phyloP scores from a whole-genome alignment of 257 asterid species.

The Nicotiana benthamiana region DNA sequence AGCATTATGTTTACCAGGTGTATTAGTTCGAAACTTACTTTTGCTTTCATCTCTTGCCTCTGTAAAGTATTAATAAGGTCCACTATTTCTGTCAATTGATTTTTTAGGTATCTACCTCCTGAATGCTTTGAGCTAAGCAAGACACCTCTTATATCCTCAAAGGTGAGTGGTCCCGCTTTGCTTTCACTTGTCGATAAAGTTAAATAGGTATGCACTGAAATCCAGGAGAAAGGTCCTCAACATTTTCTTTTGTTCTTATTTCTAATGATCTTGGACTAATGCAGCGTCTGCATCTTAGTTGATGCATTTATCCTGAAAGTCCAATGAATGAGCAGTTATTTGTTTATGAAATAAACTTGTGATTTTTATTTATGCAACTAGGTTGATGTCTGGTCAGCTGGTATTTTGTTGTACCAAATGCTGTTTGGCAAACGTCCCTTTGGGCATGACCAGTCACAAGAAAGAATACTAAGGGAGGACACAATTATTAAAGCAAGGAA shows the following conservation, averaged over 20 bases:
- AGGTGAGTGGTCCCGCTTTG: constrained; percentile 39
- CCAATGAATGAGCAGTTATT: not conserved
- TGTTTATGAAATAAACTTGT: not conserved
- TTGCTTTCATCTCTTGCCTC: not conserved
- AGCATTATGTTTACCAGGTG: not conserved
- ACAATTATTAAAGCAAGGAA: constrained; percentile 90
- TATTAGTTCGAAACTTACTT: not conserved
- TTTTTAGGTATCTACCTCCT: constrained; percentile 91
- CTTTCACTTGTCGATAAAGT: not conserved
- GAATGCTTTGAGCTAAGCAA: constrained; percentile 97
- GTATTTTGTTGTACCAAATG: constrained; percentile 90
- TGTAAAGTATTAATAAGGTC: not conserved
- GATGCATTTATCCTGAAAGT: not conserved
- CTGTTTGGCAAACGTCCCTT: constrained; percentile 92
- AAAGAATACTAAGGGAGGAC: constrained; percentile 91
- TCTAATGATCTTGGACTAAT: not conserved
- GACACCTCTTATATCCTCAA: constrained; percentile 94
- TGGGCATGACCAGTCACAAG: constrained; percentile 96
- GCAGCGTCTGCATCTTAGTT: not conserved
- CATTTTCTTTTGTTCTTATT: not conserved
- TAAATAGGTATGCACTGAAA: not conserved
- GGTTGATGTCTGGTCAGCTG: constrained; percentile 99
- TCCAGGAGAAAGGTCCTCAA: not conserved
- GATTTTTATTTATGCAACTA: constrained; percentile 22
- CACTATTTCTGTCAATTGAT: not conserved